Evolutionary conservation across 2,329 filamentous ascomycete species (phyloP), one percentile per base, ranked within the genome.

Genomic region (Metarhizium sp.): DNA sequence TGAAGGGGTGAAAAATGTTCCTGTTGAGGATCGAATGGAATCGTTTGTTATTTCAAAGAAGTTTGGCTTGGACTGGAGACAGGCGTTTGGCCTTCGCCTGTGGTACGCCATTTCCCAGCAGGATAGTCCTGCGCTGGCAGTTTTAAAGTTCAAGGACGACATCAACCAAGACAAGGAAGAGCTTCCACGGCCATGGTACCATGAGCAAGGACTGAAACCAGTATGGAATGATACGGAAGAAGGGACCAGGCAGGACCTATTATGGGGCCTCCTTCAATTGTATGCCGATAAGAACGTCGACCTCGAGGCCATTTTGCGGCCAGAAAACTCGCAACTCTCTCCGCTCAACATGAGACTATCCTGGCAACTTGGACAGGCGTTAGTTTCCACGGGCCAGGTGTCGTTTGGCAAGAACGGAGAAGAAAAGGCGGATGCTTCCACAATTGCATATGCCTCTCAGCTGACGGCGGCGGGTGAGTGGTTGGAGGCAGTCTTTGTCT

Each of bases 31-130:
- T 70, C 85, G 88, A 48, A 80, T 87, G 43, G 80, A 85, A 14
- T 86, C 86, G 0, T 96, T 99, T 66, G 79, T 85, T 54, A 88
- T 99, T 60, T 88, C 90, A 1, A 81, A 88, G 63, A 85, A 86
- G 50, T 99, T 96, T 67, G 84, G 84, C 4, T 77, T 99, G 40
- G 88, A 95, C 67, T 99, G 94, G 94, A 86, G 90, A 68, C 92
- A 95, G 66, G 86, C 92, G 0, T 96, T 99, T 69, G 92, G 90
- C 11, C 78, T 99, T 51, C 85, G 92, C 47, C 77, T 99, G 2
- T 97, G 91, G 88, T 99, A 96, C 68, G 86, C 85, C 48, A 88
- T 85, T 45, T 78, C 81, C 2, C 75, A 81, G 38, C 78, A 84
- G 43, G 87, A 91, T 48, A 79, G 84, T 40, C 78, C 96, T 47